Evolutionary conservation across 345 rosid species (phyloP).

Genomic region (Cardamine resedifolia): DNA sequence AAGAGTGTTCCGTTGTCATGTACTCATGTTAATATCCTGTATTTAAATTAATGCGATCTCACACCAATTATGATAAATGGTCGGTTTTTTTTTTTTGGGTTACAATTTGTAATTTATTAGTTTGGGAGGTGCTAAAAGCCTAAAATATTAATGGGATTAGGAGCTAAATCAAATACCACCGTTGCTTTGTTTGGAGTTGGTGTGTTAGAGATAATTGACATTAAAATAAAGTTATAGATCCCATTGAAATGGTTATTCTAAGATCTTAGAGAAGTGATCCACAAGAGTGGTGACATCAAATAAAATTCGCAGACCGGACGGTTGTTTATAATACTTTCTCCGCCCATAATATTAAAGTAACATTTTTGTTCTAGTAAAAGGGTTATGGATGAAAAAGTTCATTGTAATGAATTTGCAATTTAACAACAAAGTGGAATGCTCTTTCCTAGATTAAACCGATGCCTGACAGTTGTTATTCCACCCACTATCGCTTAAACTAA

Average conservation of each 20-base stretch:
- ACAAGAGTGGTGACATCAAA: not conserved
- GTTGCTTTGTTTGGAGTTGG: slow-evolving; percentile 10
- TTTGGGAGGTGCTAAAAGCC: slow-evolving; percentile 20
- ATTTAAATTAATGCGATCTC: slow-evolving; percentile 17
- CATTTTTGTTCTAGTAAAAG: not conserved
- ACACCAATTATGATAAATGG: slow-evolving; percentile 19
- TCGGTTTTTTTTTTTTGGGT: not conserved
- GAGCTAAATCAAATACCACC: not conserved
- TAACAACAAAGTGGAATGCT: not conserved
- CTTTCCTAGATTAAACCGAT: not conserved
- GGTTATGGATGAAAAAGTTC: not conserved
- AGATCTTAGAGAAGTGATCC: not conserved
- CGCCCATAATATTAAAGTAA: not conserved
- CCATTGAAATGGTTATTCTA: not conserved
- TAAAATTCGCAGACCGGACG: not conserved
- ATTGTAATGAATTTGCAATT: not conserved
- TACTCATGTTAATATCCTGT: slow-evolving; percentile 7
- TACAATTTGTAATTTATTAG: not conserved
- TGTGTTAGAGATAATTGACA: not conserved
- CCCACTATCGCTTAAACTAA: not conserved
- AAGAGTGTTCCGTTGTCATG: slow-evolving; percentile 20
- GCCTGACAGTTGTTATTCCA: not conserved
- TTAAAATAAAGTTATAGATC: not conserved
- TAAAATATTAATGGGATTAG: not conserved
- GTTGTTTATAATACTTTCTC: slow-evolving; percentile 2